phyloP scores from a whole-genome alignment of 2,329 filamentous ascomycete genomes.

The Cadophora sp. region DNA sequence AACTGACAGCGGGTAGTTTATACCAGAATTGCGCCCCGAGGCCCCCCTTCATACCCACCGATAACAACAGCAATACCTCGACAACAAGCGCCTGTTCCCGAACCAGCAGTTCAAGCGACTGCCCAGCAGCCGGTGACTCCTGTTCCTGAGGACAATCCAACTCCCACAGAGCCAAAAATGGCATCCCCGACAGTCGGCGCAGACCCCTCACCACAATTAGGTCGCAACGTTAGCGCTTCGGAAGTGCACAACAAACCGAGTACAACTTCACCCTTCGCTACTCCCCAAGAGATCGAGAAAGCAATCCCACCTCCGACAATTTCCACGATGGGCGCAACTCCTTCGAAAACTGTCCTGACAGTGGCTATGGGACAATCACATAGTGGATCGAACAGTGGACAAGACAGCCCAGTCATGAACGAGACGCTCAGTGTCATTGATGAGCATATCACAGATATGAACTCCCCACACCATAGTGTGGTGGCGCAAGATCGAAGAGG shows the following conservation, averaged over 20 bases:
- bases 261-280: slow-evolving; percentile 51
- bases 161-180: slow-evolving; percentile 23
- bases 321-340: slow-evolving; percentile 39
- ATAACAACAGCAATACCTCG: slow-evolving; percentile 31
- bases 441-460: slow-evolving; percentile 92
- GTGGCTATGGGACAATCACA: slow-evolving; percentile 53
- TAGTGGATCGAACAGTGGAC: slow-evolving; percentile 48
- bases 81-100: slow-evolving; percentile 23
- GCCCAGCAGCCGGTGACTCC: slow-evolving; percentile 21
- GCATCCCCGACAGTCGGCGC: slow-evolving; percentile 29
- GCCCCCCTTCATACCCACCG: slow-evolving; percentile 42
- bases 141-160: slow-evolving; percentile 25
- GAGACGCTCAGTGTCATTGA: slow-evolving; percentile 96
- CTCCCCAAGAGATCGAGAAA: slow-evolving; percentile 26
- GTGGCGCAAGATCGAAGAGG: slow-evolving; percentile 57
- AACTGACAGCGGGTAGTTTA: slow-evolving; percentile 43
- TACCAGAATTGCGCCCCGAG: slow-evolving; percentile 45
- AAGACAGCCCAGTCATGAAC: slow-evolving; percentile 83
- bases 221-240: slow-evolving; percentile 38
- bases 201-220: slow-evolving; percentile 42
- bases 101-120: slow-evolving; percentile 25
- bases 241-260: slow-evolving; percentile 37
- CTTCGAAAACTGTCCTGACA: slow-evolving; percentile 49
- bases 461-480: slow-evolving; percentile 54
- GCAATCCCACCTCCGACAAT: slow-evolving; percentile 26